phyloP scores from a whole-genome alignment of 2,329 filamentous ascomycete species.

The Paecilomyces niveus region DNA sequence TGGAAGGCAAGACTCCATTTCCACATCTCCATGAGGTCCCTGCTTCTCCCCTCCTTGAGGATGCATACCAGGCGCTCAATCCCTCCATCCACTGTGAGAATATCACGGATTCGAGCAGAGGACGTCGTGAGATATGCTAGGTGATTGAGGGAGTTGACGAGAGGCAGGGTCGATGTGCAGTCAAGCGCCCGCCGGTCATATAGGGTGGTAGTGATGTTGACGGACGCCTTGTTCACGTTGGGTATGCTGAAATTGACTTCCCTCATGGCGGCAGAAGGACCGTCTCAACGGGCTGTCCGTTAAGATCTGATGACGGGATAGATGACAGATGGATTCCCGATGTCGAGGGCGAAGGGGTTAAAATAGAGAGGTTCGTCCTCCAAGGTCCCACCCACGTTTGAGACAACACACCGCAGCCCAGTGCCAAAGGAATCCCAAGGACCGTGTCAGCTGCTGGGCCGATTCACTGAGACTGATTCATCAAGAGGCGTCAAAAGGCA shows the following conservation, averaged over 20 bases:
- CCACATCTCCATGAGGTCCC: slow-evolving; percentile 99
- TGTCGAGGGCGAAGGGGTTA: background rate
- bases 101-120: slow-evolving; percentile 93
- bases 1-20: slow-evolving; percentile 99
- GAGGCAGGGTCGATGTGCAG: slow-evolving; percentile 92
- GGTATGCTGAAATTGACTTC: slow-evolving; percentile 99
- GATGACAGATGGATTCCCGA: slow-evolving; percentile 1
- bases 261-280: slow-evolving; percentile 64
- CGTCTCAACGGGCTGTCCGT: slow-evolving; percentile 3
- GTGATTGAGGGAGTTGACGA: slow-evolving; percentile 99
- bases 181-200: slow-evolving; percentile 97
- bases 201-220: slow-evolving; percentile 95
- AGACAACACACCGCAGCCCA: background rate
- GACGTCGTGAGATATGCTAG: slow-evolving; percentile 97
- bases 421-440: background rate
- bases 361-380: background rate
- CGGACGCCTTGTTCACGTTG: slow-evolving; percentile 98
- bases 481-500: slow-evolving; percentile 2
- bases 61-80: slow-evolving; percentile 96
- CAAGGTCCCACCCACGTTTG: background rate
- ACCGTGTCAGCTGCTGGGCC: background rate
- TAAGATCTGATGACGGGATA: slow-evolving; percentile 2
- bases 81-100: slow-evolving; percentile 95
- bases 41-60: slow-evolving; percentile 91
- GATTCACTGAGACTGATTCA: background rate